Conservation (phyloP, 1,139 yeast genomes). For the Geotrichum klebahnii region DNA sequence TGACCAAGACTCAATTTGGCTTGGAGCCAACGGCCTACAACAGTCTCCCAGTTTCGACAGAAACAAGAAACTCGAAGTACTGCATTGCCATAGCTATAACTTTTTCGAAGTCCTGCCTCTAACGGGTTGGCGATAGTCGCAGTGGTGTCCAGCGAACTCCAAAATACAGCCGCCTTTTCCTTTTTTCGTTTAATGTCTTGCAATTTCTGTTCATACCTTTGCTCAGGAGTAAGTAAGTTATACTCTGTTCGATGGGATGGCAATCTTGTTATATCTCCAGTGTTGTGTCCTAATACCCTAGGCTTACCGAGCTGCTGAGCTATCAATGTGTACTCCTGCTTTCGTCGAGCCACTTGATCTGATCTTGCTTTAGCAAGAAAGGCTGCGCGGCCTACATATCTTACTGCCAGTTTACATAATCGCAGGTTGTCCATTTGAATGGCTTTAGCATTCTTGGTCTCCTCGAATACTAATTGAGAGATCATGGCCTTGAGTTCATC, state of each 20-base stretch:
- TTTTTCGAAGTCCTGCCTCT: slow-evolving; percentile 14
- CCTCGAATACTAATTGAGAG: slow-evolving; percentile 23
- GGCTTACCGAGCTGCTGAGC: slow-evolving; percentile 30
- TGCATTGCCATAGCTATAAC: slow-evolving; percentile 6
- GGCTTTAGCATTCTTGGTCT: slow-evolving; percentile 24
- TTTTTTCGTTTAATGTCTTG: slow-evolving; percentile 4
- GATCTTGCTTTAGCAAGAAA: slow-evolving; percentile 25
- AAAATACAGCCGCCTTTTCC: slow-evolving; percentile 22
- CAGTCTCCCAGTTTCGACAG: slow-evolving; percentile 33
- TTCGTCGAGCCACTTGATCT: slow-evolving; percentile 26
- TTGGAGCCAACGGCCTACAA: slow-evolving; percentile 36
- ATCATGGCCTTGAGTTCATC: slow-evolving; percentile 12
- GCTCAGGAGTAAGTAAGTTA: neutral
- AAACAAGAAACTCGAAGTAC: slow-evolving; percentile 20
- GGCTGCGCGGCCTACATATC: slow-evolving; percentile 23
- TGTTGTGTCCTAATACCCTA: slow-evolving; percentile 23
- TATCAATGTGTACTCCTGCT: slow-evolving; percentile 29
- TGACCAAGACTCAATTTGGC: slow-evolving; percentile 30
- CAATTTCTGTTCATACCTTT: slow-evolving; percentile 9
- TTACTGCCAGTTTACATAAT: slow-evolving; percentile 16
- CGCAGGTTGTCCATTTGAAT: slow-evolving; percentile 26
- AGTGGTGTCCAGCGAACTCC: slow-evolving; percentile 31
- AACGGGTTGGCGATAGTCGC: slow-evolving; percentile 20
- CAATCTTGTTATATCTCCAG: slow-evolving; percentile 36
- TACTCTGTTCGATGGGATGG: neutral